Evolutionary conservation across 176 grass and related monocot genomes (phyloP).

Genomic region (Ensete glaucum): DNA sequence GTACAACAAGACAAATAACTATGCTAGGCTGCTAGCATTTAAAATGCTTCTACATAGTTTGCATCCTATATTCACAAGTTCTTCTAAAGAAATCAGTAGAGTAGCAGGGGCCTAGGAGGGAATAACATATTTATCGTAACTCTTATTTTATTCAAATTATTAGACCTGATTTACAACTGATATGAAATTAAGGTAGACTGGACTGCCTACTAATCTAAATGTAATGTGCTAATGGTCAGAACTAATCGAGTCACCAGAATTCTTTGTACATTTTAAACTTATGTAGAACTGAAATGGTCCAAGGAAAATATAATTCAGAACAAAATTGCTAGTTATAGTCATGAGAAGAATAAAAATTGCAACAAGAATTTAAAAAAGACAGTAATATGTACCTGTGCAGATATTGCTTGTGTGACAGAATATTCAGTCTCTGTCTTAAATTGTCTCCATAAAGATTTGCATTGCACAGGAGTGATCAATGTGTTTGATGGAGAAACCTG

Average conservation of each 20-base stretch:
- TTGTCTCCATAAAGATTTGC: constrained; percentile 26
- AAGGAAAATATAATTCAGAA: not conserved
- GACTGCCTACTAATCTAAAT: not conserved
- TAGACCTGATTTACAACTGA: too few species aligned
- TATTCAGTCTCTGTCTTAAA: constrained; percentile 21
- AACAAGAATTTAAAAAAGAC: not conserved
- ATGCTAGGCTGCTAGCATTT: too few species aligned
- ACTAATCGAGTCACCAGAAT: not conserved
- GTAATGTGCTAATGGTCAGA: not conserved
- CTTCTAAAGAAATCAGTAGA: not conserved
- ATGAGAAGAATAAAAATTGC: not conserved
- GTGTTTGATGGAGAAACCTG: constrained; percentile 16
- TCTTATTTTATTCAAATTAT: too few species aligned
- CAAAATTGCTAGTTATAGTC: not conserved
- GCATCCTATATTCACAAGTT: not conserved
- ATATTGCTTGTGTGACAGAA: constrained; percentile 20
- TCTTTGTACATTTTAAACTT: not conserved
- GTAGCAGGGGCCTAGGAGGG: not conserved
- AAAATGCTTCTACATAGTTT: not conserved
- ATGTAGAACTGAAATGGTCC: not conserved
- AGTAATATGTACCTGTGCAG: constrained; percentile 13
- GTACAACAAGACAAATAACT: too few species aligned
- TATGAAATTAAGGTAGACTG: too few species aligned
- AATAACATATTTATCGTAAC: too few species aligned
- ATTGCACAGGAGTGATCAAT: constrained; percentile 26